Base-by-base conservation (phyloP, 208 protist species). In the Lotmaria passim region DNA sequence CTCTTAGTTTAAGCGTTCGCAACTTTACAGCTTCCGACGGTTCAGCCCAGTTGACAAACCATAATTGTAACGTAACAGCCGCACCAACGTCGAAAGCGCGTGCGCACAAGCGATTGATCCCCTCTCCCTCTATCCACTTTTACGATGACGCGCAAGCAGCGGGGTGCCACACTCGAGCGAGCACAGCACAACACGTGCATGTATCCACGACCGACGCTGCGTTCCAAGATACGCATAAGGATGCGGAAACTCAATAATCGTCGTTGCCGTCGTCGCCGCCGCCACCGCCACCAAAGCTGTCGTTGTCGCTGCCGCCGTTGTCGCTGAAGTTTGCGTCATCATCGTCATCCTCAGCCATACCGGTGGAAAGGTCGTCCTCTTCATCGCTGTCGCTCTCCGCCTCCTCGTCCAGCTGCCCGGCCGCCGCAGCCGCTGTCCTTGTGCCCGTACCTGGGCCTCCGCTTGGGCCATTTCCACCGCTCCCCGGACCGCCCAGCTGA, bases 211-310 rank as follows among this genome's bases (percentile, higher is more conserved):
- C n/a, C n/a, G n/a, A n/a, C n/a, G n/a, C n/a, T n/a, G n/a, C n/a
- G n/a, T n/a, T n/a, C n/a, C n/a, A n/a, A n/a, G n/a, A n/a, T n/a
- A n/a, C n/a, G n/a, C n/a, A n/a, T n/a, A n/a, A n/a, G n/a, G n/a
- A n/a, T n/a, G n/a, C n/a, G n/a, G n/a, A n/a, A 24, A 23, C 7
- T 69, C 74, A 83, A 62, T 85, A 87, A 52, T 77, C 70, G 31
- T 89, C 77, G n/a, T 69, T 74, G 24, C 82, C 82, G 58, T 85
- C 76, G 17, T 78, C 83, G 33, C 73, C 75, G 30, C 81, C 82
- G n/a, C 85, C 76, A 30, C 79, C 82, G 14, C 84, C 83, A 23
- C 70, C 85, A 51, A 85, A 78, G 55, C 69, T 63, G 44, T 75
- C 75, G 28, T 67, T 66, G 33, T 86, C 72, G 33, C 75, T 79